Base-by-base conservation (phyloP, 2,329 filamentous ascomycete species). In the Cercospora sesami region DNA sequence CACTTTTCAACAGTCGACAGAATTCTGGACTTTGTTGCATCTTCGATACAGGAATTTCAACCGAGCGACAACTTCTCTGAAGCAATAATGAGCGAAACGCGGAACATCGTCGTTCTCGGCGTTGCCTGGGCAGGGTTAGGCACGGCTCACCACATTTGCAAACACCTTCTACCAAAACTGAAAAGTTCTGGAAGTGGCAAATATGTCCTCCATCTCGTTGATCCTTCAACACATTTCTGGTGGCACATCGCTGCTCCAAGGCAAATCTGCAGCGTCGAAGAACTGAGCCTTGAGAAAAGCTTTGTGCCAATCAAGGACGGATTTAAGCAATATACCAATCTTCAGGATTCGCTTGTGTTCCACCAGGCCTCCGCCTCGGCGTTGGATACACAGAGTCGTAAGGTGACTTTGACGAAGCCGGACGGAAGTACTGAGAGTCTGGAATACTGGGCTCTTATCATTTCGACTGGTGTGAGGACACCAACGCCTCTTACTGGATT, bases 161-260 rank as follows among this genome's bases (percentile, higher is more conserved):
- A 83, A 68, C 84, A 88, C 77, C 79, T 80, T 26, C 58, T 87
- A 9, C 83, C 85, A 0, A 69, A 77, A 31, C 75, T 83, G 61
- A 63, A 74, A 42, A 53, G 69, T 23, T 63, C 66, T 16, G 68
- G 74, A 28, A 68, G 74, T 33, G 68, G 66, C 65, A 79, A 80
- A 10, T 85, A 86, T 74, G 85, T 85, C 66, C 77, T 89, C 53
- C 83, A 83, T 63, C 78, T 88, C 18, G 80, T 90, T 72, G 83
- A 85, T 65, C 85, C 86, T 4, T 83, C 83, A 14, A 78, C 80
- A 4, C 79, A 82, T 48, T 86, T 84, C 79, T 88, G 81, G 79
- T 87, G 82, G 79, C 79, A 81, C 63, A 78, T 80, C 21, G 85
- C 83, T 1, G 82, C 85, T 2, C 86, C 87, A 0, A 82, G 87